Evolutionary conservation across 1,139 yeast genomes (phyloP), one percentile per base, ranked within the genome.

Genomic region (Candida sp.): DNA sequence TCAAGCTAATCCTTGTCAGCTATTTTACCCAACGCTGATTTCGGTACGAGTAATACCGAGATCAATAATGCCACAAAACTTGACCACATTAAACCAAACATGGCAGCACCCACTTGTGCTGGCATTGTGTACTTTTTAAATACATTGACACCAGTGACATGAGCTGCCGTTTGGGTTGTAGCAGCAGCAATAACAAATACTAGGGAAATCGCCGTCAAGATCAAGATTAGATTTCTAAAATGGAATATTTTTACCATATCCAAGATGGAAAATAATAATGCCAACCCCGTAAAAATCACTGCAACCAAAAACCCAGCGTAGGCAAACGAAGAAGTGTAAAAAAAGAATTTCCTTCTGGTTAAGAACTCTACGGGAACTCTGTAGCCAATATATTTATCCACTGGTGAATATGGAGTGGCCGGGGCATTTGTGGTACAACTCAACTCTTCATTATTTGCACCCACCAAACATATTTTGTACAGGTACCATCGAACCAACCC

Each of bases 391-490:
- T 84, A 82, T 60, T 83, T 82, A 42, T 73, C 73, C 40, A 58
- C 68, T 29, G 91, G 91, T 22, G 86, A 80, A 61, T 83, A 81
- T 22, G 89, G 85, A 57, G 70, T 82, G 25, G 82, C 93, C 21
- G 91, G 79, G 21, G 52, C 45, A 41, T 64, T 64, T 8, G 56
- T 45, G 19, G 79, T 58, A 65, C 93, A 85, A 47, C 73, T 58
- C 43, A 57, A 48, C 43, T 64, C 58, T 42, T 68, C 68, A 40
- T 73, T 70, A 49, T 64, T 56, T 25, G 45, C 47, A 8, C 29
- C 29, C 22, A 66, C 79, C 27, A 74, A 81, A 66, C 96, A 88
- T 48, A 71, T 57, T 41, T 76, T 73, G 64, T 86, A 87, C 53
- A 74, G 70, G n/a, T 89, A 84, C 95, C 95, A 87, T 61, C 88